Evolutionary conservation across 345 rosid genomes (phyloP), one percentile per base, ranked within the genome.

Genomic region (Pseudoturritis turrita): DNA sequence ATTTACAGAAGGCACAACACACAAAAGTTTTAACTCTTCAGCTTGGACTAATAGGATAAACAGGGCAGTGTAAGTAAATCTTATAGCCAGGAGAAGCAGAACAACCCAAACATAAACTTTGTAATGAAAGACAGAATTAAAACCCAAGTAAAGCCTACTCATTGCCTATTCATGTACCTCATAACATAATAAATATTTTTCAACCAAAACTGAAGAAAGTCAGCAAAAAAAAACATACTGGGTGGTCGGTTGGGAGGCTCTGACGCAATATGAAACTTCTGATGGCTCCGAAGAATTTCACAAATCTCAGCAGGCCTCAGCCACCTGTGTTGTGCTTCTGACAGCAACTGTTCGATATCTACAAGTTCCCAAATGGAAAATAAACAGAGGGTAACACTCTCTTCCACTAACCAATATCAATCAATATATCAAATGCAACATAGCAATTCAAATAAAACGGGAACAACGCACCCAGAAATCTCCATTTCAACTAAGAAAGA

Each of bases 221-320:
- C 25, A 52, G 72, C 36, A 54, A 58, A 54, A 40, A 68, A 45
- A 68, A 78, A 44, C 86, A 69, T 93, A 93, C 98, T 85, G 65
- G 92, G 87, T 12, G 98, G 98, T 74, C 78, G 78, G 35, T 64
- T 81, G 25, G 97, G 92, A 62, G 98, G 84, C 82, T 93, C 96
- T 0, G 96, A 39, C 4, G 90, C 65, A 77, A 93, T 89, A 15
- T 72, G 89, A 78, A 93, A 93, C 76, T 89, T 87, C 62, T 83
- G 85, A 82, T 89, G 80, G 70, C 87, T 89, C 53, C 88, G 80
- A 69, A 93, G 97, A 77, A 93, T 90, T 81, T 93, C 97, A 77
- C 92, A 89, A 71, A 93, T 93, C 85, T 93, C 97, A 51, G 97
- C 91, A 80, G 98, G 98, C 10, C 96, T 86, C 73, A 93, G 70